phyloP scores from a whole-genome alignment of 805 yeast genomes.

The Clavispora fructus region DNA sequence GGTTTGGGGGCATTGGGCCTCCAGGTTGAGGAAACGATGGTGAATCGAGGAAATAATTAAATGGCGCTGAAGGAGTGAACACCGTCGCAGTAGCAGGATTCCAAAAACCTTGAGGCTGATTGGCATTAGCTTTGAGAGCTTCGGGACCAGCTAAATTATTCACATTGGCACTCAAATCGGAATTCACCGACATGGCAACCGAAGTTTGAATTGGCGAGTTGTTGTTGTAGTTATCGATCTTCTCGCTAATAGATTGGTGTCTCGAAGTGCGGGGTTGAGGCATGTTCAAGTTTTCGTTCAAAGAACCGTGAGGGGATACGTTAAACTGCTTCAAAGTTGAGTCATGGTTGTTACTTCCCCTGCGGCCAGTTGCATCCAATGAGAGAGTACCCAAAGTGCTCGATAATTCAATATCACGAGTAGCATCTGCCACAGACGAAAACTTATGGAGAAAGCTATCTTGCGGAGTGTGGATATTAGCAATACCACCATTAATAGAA shows the following conservation, averaged over 20 bases:
- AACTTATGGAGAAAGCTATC: constrained; percentile 58
- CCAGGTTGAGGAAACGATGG: constrained; percentile 5
- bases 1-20: constrained; percentile 21
- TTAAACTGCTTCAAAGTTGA: constrained; percentile 17
- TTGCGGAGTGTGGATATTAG: constrained; percentile 41
- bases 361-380: constrained; percentile 35
- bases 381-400: constrained; percentile 38
- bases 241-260: constrained; percentile 55
- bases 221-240: constrained; percentile 52
- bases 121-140: neutral
- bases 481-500: constrained; percentile 53
- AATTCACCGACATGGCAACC: constrained; percentile 29
- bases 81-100: constrained; percentile 61
- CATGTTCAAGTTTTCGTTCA: constrained; percentile 40
- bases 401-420: constrained; percentile 55
- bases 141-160: constrained; percentile 3
- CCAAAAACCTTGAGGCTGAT: constrained; percentile 45
- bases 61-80: constrained; percentile 43
- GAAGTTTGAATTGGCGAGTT: constrained; percentile 41
- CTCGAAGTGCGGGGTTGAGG: constrained; percentile 32
- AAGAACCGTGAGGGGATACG: constrained; percentile 35
- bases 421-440: constrained; percentile 61
- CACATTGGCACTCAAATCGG: constrained; percentile 21
- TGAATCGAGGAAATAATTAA: constrained; percentile 26
- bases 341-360: constrained; percentile 45